Base-by-base conservation (phyloP, 768 basidiomycete species). In the Pholiota molesta region DNA sequence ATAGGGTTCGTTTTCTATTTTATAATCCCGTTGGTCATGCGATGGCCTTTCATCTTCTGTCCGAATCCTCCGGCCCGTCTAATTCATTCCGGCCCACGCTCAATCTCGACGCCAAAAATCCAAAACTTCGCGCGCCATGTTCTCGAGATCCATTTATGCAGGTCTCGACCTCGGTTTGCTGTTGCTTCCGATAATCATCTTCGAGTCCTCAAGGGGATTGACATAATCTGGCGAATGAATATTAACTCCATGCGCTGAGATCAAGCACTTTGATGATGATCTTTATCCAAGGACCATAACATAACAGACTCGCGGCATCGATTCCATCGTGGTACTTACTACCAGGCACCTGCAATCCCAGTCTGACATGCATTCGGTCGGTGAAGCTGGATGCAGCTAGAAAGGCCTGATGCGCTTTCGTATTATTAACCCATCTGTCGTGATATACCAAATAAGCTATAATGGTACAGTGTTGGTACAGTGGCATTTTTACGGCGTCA, bases 1-100 rank as follows among this genome's bases (percentile, higher is more conserved):
- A 31, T 37, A 37, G 35, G 29, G 55, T 65, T 65, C 33, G 10
- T 19, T 59, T 55, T 49, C 49, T 60, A 28, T 59, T 31, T 59
- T 19, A 59, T 66, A 28, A 16, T 23, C 4, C 5, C 26, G 23
- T 55, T 47, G 33, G 10, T 45, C 55, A 57, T 44, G 23, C n/a
- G 17, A 16, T 31, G 19, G 5, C n/a, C 6, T 21, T 26, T 47
- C 26, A 8, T 19, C 23, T 16, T 26, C 23, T 9, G 23, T 21
- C 31, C 31, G 1, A 2, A 9, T 49, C 23, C 23, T 49, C n/a
- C 47, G 47, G 47, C 10, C 47, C 47, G 47, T 6, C 23, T n/a
- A 19, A 21, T 6, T 16, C 17, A n/a, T 44, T 21, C 47, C 47
- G 47, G 47, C 47, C 47, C 47, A 49, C 11, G 19, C 14, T 49